Percentiles rank a stretch among this genome's conserved stretches.
Conservation (phyloP, 441 rosid genomes). For the Manihot esculenta region DNA sequence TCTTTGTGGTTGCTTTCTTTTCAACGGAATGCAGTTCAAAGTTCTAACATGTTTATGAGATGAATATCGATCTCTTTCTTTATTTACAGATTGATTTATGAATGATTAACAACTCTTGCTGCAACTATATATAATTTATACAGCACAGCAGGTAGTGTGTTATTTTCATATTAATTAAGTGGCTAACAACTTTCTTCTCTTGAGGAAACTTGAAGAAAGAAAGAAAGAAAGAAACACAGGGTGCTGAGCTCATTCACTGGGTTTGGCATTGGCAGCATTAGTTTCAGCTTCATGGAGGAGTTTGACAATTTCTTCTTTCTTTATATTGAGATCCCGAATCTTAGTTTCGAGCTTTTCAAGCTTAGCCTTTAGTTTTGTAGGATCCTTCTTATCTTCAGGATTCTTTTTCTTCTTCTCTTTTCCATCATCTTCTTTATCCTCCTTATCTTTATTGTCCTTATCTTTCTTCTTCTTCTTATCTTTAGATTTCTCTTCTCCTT, state of each 20-base stretch:
- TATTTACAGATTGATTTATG: neutral
- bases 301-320: no score
- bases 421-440: slow-evolving; percentile 45
- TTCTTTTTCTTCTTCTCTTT: slow-evolving; percentile 58
- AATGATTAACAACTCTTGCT: neutral
- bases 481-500: slow-evolving; percentile 28
- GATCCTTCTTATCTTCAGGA: slow-evolving; percentile 63
- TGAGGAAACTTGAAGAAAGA: no score
- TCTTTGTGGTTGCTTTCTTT: neutral
- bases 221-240: no score
- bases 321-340: slow-evolving; percentile 21
- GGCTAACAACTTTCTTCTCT: neutral
- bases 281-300: slow-evolving; percentile 41
- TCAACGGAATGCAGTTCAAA: neutral
- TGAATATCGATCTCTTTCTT: neutral
- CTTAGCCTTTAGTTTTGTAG: slow-evolving; percentile 55
- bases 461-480: slow-evolving; percentile 14
- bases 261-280: slow-evolving; percentile 29
- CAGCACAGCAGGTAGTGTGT: neutral
- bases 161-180: neutral
- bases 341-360: slow-evolving; percentile 62
- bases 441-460: slow-evolving; percentile 44
- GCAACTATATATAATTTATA: neutral
- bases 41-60: no score
- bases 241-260: slow-evolving; percentile 11